Base-by-base conservation (phyloP, 768 basidiomycete species). In the Tulasnella sp. region DNA sequence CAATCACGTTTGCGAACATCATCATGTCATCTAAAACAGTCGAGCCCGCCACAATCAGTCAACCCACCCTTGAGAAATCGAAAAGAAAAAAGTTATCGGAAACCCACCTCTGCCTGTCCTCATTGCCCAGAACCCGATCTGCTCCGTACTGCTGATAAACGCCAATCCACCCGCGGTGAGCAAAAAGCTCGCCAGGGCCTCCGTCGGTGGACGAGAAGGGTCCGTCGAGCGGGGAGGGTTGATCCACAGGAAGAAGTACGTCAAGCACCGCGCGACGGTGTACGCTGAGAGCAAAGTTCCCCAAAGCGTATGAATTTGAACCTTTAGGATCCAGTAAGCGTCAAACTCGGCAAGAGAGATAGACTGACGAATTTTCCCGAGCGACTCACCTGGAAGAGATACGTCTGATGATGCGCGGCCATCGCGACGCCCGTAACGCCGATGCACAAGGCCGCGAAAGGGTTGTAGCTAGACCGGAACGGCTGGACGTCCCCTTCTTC, bases 191-290 rank as follows among this genome's bases (percentile, higher is more conserved):
- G 90, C 92, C 44, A 98, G 81, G 5, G 90, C 90, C 82, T 98
- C 96, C 0, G 95, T 95, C 0, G 95, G 96, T 5, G 96, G 96
- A 9, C 95, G 88, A 16, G 91, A 92, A 1, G 96, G 96, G 16
- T 93, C 85, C n/a, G 89, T 83, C 1, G 92, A 94, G 14, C 85
- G 84, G 7, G 93, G 90, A 14, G 95, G 95, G 35, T 85, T 83
- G 62, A 95, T 83, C 91, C 91, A 98, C 44, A 96, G 84, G 86
- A 98, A 94, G 82, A 95, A 92, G 79, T 98, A 98, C 1, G 95
- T 98, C 42, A 95, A 76, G 78, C 90, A 92, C 67, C 96, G 86
- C 73, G 95, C 81, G 8, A 91, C 83, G 5, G 91, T 86, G 78
- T 90, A 94, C 4, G 82, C 90, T 70, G 89, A 84, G 16, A 98